phyloP scores from a whole-genome alignment of 2,329 filamentous ascomycete genomes.

The Trichoderma aggressivum region DNA sequence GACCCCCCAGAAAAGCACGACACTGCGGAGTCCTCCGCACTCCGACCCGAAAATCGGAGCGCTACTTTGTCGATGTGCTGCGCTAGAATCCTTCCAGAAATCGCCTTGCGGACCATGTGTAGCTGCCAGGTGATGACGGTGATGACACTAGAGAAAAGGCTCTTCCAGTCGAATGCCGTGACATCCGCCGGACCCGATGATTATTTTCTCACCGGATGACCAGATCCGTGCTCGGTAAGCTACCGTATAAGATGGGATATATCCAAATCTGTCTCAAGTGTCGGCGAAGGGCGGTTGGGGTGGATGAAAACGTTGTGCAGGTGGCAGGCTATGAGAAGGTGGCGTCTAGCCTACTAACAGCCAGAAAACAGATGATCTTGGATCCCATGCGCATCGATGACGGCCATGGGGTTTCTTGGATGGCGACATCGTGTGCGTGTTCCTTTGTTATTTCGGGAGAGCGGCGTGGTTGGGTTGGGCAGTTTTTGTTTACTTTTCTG shows the following conservation, averaged over 20 bases:
- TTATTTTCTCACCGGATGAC: neutral
- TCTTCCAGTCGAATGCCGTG: neutral
- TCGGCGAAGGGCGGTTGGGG: neutral
- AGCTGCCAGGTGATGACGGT: neutral
- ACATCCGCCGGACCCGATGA: neutral
- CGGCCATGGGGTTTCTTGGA: neutral
- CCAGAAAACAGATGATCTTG: neutral
- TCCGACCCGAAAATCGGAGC: conserved; percentile 17
- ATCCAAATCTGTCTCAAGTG: neutral
- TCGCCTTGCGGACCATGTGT: neutral
- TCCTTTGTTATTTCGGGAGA: neutral
- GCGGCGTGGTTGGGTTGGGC: neutral
- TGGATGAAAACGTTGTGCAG: neutral
- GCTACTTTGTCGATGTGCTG: neutral
- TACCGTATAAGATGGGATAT: neutral
- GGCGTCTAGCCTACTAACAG: neutral
- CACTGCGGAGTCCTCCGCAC: conserved; percentile 16
- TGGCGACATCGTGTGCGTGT: neutral
- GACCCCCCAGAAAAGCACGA: neutral
- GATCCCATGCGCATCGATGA: neutral
- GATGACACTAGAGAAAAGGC: neutral
- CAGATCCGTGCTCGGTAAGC: neutral
- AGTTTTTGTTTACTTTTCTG: neutral
- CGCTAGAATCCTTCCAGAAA: conserved; percentile 19
- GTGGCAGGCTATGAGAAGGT: neutral